phyloP scores from a whole-genome alignment of 352 stramenopile species.

The Pythium guiyangense region DNA sequence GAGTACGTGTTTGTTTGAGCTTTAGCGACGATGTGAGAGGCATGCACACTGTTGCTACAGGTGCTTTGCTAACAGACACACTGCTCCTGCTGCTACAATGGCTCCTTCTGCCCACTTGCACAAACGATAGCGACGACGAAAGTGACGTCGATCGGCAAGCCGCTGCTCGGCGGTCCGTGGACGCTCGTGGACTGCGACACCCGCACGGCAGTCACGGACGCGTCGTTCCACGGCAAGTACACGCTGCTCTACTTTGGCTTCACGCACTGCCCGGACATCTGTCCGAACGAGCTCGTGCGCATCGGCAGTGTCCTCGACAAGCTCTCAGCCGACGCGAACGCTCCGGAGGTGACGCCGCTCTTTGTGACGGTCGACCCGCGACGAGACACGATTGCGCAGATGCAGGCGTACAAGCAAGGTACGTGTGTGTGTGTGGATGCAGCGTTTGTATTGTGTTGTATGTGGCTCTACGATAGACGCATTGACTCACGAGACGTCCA shows the following conservation, averaged over 20 bases:
- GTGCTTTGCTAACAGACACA: slow-evolving; percentile 3
- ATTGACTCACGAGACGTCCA: background rate
- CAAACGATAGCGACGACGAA: slow-evolving; percentile 63
- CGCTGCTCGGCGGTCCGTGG: slow-evolving; percentile 89
- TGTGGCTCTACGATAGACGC: background rate
- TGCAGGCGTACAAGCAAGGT: slow-evolving; percentile 94
- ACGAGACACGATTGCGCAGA: slow-evolving; percentile 95
- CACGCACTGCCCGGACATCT: slow-evolving; percentile 99
- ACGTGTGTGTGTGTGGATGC: background rate
- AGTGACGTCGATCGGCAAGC: slow-evolving; percentile 88
- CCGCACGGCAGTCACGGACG: slow-evolving; percentile 86
- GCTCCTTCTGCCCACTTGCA: background rate
- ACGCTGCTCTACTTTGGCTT: slow-evolving; percentile 99
- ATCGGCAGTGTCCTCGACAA: slow-evolving; percentile 94
- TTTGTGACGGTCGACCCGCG: slow-evolving; percentile 98
- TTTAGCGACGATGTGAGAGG: background rate
- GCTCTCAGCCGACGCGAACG: slow-evolving; percentile 65
- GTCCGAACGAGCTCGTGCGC: slow-evolving; percentile 98
- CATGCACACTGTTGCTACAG: background rate
- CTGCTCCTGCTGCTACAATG: background rate
- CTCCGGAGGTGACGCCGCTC: slow-evolving; percentile 80
- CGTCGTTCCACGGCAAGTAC: slow-evolving; percentile 91
- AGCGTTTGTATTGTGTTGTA: background rate
- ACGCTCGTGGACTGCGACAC: slow-evolving; percentile 91
- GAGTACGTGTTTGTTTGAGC: slow-evolving; percentile 30